Evolutionary conservation across 1,139 yeast genomes (phyloP).

Genomic region (Yamadazyma kanchanaburiensis): DNA sequence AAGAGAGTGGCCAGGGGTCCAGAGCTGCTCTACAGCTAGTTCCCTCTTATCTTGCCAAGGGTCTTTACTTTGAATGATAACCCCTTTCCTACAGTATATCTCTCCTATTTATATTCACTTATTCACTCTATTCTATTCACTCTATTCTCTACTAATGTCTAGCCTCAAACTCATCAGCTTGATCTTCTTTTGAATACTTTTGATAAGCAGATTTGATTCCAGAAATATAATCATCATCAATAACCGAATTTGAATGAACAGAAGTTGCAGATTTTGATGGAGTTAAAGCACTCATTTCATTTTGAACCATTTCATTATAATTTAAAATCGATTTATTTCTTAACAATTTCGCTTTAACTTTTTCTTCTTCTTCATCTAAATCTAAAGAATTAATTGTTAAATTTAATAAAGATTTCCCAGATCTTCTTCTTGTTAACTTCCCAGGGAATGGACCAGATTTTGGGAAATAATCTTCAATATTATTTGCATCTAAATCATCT

Average conservation of each 20-base stretch:
- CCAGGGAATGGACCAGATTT: constrained; percentile 55
- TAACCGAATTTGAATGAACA: constrained; percentile 26
- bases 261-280: constrained; percentile 36
- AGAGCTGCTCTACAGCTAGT: too few relatives aligned
- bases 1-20: too few relatives aligned
- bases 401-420: constrained; percentile 67
- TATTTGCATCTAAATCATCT: constrained; percentile 31
- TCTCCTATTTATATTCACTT: too few relatives aligned
- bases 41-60: too few relatives aligned
- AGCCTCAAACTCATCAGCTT: constrained; percentile 60
- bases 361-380: constrained; percentile 57
- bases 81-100: too few relatives aligned
- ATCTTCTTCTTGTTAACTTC: constrained; percentile 58
- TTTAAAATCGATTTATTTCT: constrained; percentile 17
- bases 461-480: constrained; percentile 33
- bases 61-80: too few relatives aligned
- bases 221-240: constrained; percentile 40
- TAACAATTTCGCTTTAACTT: constrained; percentile 15
- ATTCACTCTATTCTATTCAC: too few relatives aligned
- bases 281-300: constrained; percentile 23
- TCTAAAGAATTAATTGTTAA: constrained; percentile 67
- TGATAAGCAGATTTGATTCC: constrained; percentile 56
- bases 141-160: not conserved
- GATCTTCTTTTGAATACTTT: constrained; percentile 40
- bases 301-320: constrained; percentile 16